Conservation (phyloP, 768 basidiomycete species). For the Boletus tylopilopsis region DNA sequence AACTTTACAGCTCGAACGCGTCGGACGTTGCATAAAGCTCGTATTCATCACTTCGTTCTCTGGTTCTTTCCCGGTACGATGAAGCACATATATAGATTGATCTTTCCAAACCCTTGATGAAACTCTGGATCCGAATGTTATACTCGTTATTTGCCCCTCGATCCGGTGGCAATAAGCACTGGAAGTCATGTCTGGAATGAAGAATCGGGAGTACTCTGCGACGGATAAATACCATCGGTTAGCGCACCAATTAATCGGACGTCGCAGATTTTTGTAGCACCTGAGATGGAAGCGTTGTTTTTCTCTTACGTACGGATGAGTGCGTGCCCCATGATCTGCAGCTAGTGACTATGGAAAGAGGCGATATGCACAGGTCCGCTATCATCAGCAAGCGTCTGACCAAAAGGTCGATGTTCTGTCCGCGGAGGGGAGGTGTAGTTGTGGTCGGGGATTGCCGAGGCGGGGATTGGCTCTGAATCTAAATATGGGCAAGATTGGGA, state of each 20-base stretch:
- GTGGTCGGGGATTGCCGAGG: constrained; percentile 1
- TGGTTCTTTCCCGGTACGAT: not conserved
- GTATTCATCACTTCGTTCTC: constrained; percentile 4
- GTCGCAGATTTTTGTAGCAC: too few species aligned
- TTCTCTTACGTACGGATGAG: constrained; percentile 8
- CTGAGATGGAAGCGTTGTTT: not conserved
- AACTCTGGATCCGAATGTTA: not conserved
- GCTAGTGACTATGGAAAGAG: not conserved
- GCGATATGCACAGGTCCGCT: too few species aligned
- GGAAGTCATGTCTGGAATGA: not conserved
- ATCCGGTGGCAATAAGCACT: constrained; percentile 20
- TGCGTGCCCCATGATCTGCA: not conserved
- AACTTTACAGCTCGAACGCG: constrained; percentile 9
- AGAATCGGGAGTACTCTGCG: not conserved
- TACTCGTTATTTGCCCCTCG: constrained; percentile 3
- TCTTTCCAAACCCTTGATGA: not conserved
- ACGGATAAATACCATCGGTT: too few species aligned
- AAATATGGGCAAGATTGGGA: constrained; percentile 8
- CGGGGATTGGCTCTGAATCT: not conserved
- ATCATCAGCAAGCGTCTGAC: not conserved
- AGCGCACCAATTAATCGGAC: too few species aligned
- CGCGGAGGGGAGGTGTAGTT: constrained; percentile 8
- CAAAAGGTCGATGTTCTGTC: constrained; percentile 8
- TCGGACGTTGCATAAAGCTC: not conserved
- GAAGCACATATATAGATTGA: not conserved